These are phyloP conservation scores for Populus davidiana DNA, from an alignment of 345 rosid species.

Conservation along the genomic window DNA sequence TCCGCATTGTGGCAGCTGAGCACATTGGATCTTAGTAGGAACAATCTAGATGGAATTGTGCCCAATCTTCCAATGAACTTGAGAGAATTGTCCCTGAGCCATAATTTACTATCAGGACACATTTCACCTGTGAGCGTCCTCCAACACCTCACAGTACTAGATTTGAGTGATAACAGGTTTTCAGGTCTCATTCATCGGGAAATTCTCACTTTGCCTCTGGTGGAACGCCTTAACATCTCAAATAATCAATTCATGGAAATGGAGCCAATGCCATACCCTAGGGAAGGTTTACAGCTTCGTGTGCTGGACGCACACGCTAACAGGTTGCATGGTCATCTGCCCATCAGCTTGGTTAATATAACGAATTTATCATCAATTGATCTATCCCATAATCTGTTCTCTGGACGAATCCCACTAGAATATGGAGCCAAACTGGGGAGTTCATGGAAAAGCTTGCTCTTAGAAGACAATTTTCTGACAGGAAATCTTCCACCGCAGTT, in stretches of 20 bases:
- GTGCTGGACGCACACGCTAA: constrained; percentile 47
- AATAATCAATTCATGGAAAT: constrained; percentile 40
- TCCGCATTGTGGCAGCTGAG: constrained; percentile 49
- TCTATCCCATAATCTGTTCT: constrained; percentile 39
- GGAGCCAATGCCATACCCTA: constrained; percentile 17
- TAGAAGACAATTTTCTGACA: constrained; percentile 35
- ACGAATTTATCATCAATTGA: constrained; percentile 39
- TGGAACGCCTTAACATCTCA: constrained; percentile 41
- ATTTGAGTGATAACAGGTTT: constrained; percentile 52
- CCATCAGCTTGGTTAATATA: constrained; percentile 35
- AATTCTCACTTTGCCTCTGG: constrained; percentile 38
- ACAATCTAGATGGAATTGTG: constrained; percentile 41
- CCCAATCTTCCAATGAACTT: constrained; percentile 47
- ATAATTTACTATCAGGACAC: constrained; percentile 45
- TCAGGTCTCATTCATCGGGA: constrained; percentile 26
- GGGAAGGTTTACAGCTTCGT: constrained; percentile 32
- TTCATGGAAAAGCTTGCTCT: constrained; percentile 39
- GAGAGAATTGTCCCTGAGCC: constrained; percentile 38
- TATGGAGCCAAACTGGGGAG: constrained; percentile 38
- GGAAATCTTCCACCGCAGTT: constrained; percentile 49
- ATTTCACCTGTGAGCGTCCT: constrained; percentile 32
- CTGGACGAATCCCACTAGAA: constrained; percentile 38
- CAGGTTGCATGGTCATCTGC: constrained; percentile 46
- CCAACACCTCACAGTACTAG: constrained; percentile 28
- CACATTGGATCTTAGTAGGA: constrained; percentile 41